A percentile compares a stretch with the other conserved stretches of the same genome.
phyloP scores from a whole-genome alignment of 805 yeast species.

The Candida rishiriensis region DNA sequence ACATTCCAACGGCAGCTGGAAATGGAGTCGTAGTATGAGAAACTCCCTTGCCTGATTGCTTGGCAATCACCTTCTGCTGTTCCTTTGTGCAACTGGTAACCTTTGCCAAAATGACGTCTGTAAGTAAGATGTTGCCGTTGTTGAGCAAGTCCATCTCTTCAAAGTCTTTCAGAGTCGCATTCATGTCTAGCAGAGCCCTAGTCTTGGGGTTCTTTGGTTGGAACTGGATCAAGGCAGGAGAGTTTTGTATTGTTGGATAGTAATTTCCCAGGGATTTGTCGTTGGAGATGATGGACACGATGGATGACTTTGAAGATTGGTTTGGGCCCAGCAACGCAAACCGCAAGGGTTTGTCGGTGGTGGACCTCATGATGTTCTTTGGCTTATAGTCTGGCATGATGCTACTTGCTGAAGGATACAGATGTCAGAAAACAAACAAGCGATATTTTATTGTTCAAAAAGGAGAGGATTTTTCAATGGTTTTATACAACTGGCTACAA shows the following conservation, averaged over 20 bases:
- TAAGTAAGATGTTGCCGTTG: conserved; percentile 9
- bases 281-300: conserved; percentile 27
- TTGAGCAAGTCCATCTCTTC: conserved; percentile 23
- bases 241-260: conserved; percentile 66
- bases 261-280: conserved; percentile 51
- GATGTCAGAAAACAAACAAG: no score
- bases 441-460: no score
- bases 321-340: conserved; percentile 31
- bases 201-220: conserved; percentile 37
- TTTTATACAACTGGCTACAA: no score
- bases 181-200: conserved; percentile 43
- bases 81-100: conserved; percentile 3
- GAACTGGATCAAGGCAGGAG: conserved; percentile 54
- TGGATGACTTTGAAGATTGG: conserved; percentile 28
- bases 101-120: conserved; percentile 12
- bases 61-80: background rate
- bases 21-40: background rate
- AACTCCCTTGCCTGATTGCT: background rate
- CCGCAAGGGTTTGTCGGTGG: conserved; percentile 27
- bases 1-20: conserved; percentile 2
- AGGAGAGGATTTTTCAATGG: no score
- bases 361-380: conserved; percentile 24
- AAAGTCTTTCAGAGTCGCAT: conserved; percentile 37
- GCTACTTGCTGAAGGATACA: no score
- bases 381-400: background rate